phyloP scores from a whole-genome alignment of 352 stramenopile genomes.

The Phytophthora sp. region DNA sequence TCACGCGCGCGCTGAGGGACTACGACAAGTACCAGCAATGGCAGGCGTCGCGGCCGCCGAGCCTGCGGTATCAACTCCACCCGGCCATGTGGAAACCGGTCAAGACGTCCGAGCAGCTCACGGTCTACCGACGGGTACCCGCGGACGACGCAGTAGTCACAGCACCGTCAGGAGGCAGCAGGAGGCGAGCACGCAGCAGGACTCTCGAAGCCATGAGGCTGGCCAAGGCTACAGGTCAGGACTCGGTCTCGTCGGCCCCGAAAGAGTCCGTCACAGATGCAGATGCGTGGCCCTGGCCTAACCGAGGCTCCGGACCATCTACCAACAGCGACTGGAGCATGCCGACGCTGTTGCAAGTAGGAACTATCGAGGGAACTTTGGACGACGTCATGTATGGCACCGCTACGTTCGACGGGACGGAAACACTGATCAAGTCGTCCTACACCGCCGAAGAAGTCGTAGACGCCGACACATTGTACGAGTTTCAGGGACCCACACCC shows the following conservation, averaged over 20 bases:
- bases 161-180: constrained; percentile 10
- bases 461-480: constrained; percentile 46
- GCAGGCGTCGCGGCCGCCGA: constrained; percentile 37
- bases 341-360: constrained; percentile 43
- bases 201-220: constrained; percentile 32
- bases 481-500: constrained; percentile 35
- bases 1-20: constrained; percentile 37
- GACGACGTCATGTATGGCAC: constrained; percentile 60
- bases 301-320: constrained; percentile 7
- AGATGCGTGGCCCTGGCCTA: constrained; percentile 14
- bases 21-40: constrained; percentile 46
- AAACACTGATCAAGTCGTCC: constrained; percentile 35
- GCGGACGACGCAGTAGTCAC: constrained; percentile 24
- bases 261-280: constrained; percentile 26
- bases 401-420: constrained; percentile 26
- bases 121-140: constrained; percentile 40
- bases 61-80: constrained; percentile 46
- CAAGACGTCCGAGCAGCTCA: constrained; percentile 50
- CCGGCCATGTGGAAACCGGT: constrained; percentile 46
- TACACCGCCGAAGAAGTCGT: constrained; percentile 41
- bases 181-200: constrained; percentile 34
- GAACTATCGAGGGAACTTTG: constrained; percentile 48
- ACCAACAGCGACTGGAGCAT: constrained; percentile 33
- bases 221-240: constrained; percentile 1
- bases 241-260: constrained; percentile 25